Percentiles rank a stretch among this genome's conserved stretches.
Conservation (phyloP, 306 rosid species). For the Bauhinia variegata region DNA sequence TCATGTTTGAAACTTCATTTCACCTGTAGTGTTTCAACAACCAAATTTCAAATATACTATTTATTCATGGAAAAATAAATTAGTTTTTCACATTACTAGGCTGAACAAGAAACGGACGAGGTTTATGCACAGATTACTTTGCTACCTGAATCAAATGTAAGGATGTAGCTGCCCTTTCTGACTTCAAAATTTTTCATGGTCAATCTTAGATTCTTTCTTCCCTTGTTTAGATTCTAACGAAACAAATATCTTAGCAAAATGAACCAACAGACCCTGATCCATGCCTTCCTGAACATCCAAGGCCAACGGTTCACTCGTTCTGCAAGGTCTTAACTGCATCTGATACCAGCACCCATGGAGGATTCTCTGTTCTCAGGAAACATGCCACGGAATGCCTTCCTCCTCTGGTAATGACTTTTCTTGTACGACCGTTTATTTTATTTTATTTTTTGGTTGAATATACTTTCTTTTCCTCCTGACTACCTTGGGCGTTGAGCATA, state of each 20-base stretch:
- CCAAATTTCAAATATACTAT: background rate
- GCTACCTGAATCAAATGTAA: constrained; percentile 76
- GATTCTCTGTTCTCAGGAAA: constrained; percentile 89
- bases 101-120: constrained; percentile 93
- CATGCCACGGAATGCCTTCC: constrained; percentile 98
- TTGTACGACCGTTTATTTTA: background rate
- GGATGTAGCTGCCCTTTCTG: constrained; percentile 39
- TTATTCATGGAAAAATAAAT: background rate
- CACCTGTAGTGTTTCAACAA: background rate
- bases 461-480: too few species aligned
- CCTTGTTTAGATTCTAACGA: constrained; percentile 36
- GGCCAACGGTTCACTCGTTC: constrained; percentile 63
- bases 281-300: constrained; percentile 44
- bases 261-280: constrained; percentile 67
- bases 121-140: constrained; percentile 83
- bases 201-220: constrained; percentile 38
- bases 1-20: background rate
- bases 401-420: constrained; percentile 58
- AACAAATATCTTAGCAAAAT: constrained; percentile 54
- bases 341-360: constrained; percentile 97
- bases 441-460: too few species aligned
- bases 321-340: constrained; percentile 89
- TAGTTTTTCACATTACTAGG: constrained; percentile 55
- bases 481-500: background rate
- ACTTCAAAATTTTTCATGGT: constrained; percentile 36